A percentile compares a stretch with the other conserved stretches of the same genome.
Evolutionary conservation across 371 early-diverging fungal species (phyloP).

Genomic region (Mortierella sp.): DNA sequence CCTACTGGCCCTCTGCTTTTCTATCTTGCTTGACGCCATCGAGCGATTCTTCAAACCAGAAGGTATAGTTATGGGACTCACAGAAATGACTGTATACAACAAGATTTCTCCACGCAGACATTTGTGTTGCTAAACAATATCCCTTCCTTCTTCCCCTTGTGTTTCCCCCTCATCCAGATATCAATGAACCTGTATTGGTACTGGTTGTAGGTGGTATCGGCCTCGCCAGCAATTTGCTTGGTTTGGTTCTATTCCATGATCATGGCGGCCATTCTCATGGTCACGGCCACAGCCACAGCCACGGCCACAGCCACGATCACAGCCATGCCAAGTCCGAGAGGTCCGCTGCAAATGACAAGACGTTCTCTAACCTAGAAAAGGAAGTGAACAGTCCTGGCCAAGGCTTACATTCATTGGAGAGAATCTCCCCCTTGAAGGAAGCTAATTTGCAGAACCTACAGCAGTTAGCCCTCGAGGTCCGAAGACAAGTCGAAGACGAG

Average conservation of each 20-base stretch:
- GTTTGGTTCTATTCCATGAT: constrained; percentile 85
- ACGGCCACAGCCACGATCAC: constrained; percentile 53
- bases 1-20: constrained; percentile 89
- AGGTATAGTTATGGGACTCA: constrained; percentile 40
- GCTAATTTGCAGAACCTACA: constrained; percentile 35
- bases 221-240: constrained; percentile 85
- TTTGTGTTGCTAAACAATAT: neutral
- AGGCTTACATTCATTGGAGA: constrained; percentile 28
- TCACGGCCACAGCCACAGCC: constrained; percentile 57
- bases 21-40: constrained; percentile 90
- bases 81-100: neutral
- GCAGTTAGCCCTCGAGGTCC: constrained; percentile 34
- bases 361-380: constrained; percentile 1
- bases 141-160: neutral
- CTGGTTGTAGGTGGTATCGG: constrained; percentile 89
- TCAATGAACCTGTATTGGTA: constrained; percentile 82
- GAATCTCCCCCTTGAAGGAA: constrained; percentile 36
- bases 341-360: neutral
- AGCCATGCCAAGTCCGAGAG: neutral
- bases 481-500: constrained; percentile 26
- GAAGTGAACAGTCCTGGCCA: neutral
- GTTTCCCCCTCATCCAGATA: constrained; percentile 52
- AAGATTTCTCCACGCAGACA: too few relatives aligned
- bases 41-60: constrained; percentile 82
- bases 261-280: constrained; percentile 46